Base-by-base conservation (phyloP, 257 asterid species). In the Solanum gandarillasii region DNA sequence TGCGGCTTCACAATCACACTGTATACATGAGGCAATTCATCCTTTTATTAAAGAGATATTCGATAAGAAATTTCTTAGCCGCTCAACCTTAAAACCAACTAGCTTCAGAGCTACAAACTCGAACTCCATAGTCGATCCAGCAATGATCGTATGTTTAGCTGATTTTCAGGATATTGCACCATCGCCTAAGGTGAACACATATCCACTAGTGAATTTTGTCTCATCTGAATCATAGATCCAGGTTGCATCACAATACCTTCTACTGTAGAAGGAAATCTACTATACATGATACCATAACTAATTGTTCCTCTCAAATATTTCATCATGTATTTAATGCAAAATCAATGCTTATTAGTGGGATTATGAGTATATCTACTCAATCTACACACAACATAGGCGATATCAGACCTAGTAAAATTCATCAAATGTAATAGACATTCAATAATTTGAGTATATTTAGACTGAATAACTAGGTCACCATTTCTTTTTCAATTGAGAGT, bases 11-110 rank as follows among this genome's bases (percentile, higher is more conserved):
- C 62, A 52, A 52, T 52, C 10, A 52, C 10, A 52, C 9, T 52
- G 10, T 6, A 18, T 52, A 52, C n/a, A 52, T 0, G 23, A 6
- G n/a, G n/a, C 4, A 0, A 18, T 18, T 52, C 62, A 18, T 2
- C 62, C 2, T 18, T 52, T 52, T 52, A 52, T 16, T 18, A 52
- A 52, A 52, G 62, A 6, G 9, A 52, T 52, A 18, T 6, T 52
- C 0, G 2, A 0, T 16, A 52, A 18, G 23, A 52, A 52, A 52
- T 0, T 0, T 52, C 9, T 52, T 52, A 16, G 23, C 0, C 4
- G 3, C 1, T 52, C 9, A 52, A 1, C 9, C n/a, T 52, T 2
- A 52, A 16, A 52, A 1, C 9, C 9, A 52, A 0, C 23, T 16
- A 52, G 62, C 62, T 52, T 0, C 4, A 52, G n/a, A 52, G 62